Conservation (phyloP, 805 yeast genomes). For the Saturnispora besseyi region DNA sequence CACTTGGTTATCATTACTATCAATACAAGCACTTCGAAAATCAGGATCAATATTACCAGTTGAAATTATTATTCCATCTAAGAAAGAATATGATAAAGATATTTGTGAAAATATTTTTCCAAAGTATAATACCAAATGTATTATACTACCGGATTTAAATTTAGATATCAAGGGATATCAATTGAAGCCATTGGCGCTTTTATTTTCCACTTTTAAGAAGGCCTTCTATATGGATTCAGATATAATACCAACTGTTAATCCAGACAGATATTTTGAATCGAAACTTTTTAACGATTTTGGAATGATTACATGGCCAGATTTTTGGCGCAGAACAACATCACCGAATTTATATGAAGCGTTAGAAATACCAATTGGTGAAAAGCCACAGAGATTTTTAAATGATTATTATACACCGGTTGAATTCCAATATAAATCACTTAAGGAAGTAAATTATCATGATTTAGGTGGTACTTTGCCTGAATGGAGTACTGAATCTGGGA, state of each 20-base stretch:
- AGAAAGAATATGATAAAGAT: conserved; percentile 10
- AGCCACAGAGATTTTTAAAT: conserved; percentile 18
- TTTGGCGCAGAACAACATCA: conserved; percentile 62
- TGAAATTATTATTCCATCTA: conserved; percentile 16
- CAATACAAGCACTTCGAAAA: conserved; percentile 34
- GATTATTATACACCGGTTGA: conserved; percentile 20
- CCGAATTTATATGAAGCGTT: conserved; percentile 43
- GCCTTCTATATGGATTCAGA: conserved; percentile 40
- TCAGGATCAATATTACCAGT: conserved; percentile 35
- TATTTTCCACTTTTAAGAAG: conserved; percentile 38
- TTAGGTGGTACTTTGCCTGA: conserved; percentile 57
- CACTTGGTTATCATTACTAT: conserved; percentile 33
- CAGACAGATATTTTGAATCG: conserved; percentile 27
- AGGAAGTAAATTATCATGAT: conserved; percentile 43
- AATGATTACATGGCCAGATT: conserved; percentile 66
- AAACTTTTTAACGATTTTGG: conserved; percentile 42
- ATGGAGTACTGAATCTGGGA: conserved; percentile 61
- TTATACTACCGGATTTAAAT: conserved; percentile 28
- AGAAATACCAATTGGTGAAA: conserved; percentile 26
- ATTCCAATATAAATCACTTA: conserved; percentile 20
- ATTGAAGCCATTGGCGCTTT: conserved; percentile 34
- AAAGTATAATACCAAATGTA: conserved; percentile 33
- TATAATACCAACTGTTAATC: conserved; percentile 35
- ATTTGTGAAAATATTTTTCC: conserved; percentile 33
- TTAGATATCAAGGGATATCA: conserved; percentile 30